Percentiles rank a stretch among this genome's conserved stretches.
phyloP scores from a whole-genome alignment of 169 alveolate species.

The Babesia divergens region DNA sequence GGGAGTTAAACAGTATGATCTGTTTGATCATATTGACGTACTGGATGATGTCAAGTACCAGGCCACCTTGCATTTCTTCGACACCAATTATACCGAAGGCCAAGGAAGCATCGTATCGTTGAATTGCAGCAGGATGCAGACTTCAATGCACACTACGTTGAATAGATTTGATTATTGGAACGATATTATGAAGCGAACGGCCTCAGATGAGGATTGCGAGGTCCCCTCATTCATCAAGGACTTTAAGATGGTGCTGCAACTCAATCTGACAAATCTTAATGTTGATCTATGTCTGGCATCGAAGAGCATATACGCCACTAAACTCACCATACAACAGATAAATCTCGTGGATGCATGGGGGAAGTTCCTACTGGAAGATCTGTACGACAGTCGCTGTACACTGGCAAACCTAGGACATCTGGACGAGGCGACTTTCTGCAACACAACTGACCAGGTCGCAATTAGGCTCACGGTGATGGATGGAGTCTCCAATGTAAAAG shows the following conservation, averaged over 20 bases:
- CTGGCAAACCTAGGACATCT: not conserved
- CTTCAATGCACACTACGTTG: not conserved
- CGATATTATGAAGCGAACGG: not conserved
- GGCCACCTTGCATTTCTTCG: constrained; percentile 22
- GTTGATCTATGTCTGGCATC: constrained; percentile 1
- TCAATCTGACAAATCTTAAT: constrained; percentile 1
- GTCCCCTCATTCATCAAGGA: not conserved
- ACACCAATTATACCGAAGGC: not conserved
- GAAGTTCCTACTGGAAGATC: not conserved
- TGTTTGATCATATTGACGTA: constrained; percentile 4
- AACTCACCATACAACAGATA: not conserved
- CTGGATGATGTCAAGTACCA: constrained; percentile 27
- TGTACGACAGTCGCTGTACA: constrained; percentile 1
- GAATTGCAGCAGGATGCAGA: not conserved
- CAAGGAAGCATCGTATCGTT: not conserved
- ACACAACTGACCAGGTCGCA: constrained; percentile 11
- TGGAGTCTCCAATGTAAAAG: not conserved
- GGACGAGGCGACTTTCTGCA: constrained; percentile 1
- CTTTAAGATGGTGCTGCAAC: not conserved
- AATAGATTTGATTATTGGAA: constrained; percentile 10
- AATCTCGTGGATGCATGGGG: constrained; percentile 5
- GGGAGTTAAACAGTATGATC: not conserved
- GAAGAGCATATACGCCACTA: not conserved
- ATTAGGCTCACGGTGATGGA: not conserved
- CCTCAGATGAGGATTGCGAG: not conserved